Base-by-base conservation (phyloP, 1,284 basidiomycete genomes). In the Jaminaea rosea region DNA sequence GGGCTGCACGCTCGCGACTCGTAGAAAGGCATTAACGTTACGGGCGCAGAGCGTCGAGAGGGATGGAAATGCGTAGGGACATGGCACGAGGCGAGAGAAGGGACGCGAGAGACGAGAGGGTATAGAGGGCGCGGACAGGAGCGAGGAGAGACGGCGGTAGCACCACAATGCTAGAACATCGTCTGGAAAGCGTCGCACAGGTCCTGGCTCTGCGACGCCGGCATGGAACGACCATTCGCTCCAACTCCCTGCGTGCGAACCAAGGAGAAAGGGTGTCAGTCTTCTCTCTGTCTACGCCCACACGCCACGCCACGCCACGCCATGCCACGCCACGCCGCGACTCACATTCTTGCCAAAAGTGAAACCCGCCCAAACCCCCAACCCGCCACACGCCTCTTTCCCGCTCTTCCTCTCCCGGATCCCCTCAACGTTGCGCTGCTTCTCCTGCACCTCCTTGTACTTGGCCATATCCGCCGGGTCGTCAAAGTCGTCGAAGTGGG, bases 401-500 rank as follows among this genome's bases (percentile, higher is more conserved):
- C 58, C 46, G 27, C 64, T 65, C 11, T 48, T 53, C n/a, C n/a
- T n/a, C 78, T 96, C 92, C 73, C 81, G 82, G 24, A 97, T 88
- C 36, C 53, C 54, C 47, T 96, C 93, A 37, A 99, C 92, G 73
- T 94, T 91, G 67, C 79, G 80, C 77, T 96, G 91, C 77, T 98
- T 99, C 78, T 97, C 94, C 76, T 88, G 84, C 6, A 99, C 94
- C 76, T 99, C 94, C 29, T 76, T 76, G 64, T 77, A 77, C 78
- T 98, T 97, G 45, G 90, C 91, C 91, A 98, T 96, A 74, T 99
- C 94, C 62, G 92, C 89, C 5, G 57, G 79, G 23, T 82, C 86
- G 24, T 85, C 85, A 75, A 97, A 98, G 75, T 96, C 91, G 75
- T 99, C 94, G 79, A 97, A 99, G 78, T 98, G 98, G 10, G 92